Conservation (phyloP, 1,139 yeast genomes). For the Candida neerlandica region DNA sequence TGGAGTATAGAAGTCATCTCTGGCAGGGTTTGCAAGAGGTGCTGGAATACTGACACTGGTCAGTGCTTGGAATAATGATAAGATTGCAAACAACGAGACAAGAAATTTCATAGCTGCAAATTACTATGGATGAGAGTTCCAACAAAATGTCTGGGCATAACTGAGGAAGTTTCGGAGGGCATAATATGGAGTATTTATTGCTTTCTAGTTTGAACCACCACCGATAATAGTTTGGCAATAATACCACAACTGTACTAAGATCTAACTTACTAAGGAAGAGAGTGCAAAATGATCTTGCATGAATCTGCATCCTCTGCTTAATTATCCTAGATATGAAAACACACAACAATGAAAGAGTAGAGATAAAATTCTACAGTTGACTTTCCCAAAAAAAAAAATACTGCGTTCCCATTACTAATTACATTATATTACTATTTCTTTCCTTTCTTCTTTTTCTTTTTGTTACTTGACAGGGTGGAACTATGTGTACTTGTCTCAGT, state of each 20-base stretch:
- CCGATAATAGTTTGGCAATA: no score
- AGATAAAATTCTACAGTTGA: neutral
- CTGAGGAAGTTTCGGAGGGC: no score
- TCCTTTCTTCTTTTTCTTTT: conserved; percentile 56
- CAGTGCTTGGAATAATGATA: neutral
- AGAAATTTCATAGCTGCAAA: neutral
- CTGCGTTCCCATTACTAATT: neutral
- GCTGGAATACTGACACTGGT: neutral
- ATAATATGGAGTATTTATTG: no score
- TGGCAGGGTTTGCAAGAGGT: conserved; percentile 3
- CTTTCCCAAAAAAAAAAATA: neutral
- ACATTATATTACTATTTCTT: conserved; percentile 29
- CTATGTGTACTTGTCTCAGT: conserved; percentile 40
- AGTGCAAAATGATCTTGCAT: neutral
- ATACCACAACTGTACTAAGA: no score
- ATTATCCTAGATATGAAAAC: neutral
- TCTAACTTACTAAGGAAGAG: neutral
- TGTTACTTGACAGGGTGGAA: conserved; percentile 28
- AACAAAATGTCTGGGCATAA: no score
- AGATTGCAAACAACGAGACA: neutral
- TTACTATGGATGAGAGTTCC: no score
- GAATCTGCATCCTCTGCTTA: neutral
- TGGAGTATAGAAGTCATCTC: conserved; percentile 32
- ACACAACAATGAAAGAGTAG: neutral
- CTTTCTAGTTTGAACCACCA: no score